phyloP scores from a whole-genome alignment of 139 green algal genomes.

The Coelastrella sp. region DNA sequence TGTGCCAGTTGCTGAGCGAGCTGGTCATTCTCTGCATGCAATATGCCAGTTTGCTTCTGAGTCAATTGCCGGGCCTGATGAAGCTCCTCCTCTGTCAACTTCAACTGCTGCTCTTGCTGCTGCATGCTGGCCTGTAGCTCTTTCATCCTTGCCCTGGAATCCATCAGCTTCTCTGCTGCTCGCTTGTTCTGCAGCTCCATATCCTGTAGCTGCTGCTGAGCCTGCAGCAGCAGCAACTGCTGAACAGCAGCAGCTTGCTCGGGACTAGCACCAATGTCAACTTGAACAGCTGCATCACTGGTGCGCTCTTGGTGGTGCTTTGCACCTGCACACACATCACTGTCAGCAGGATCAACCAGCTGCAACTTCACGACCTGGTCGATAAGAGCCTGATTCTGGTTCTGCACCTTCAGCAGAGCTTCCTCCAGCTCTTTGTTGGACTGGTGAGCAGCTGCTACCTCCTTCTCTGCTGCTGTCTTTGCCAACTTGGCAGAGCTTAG shows the following conservation, averaged over 20 bases:
- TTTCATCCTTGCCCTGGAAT: neutral
- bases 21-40: slow-evolving; percentile 14
- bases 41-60: neutral
- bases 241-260: slow-evolving; percentile 37
- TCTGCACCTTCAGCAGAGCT: neutral
- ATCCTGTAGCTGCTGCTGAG: slow-evolving; percentile 43
- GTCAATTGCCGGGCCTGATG: neutral
- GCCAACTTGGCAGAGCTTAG: neutral
- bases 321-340: neutral
- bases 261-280: neutral
- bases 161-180: slow-evolving; percentile 3
- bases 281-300: slow-evolving; percentile 10
- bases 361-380: slow-evolving; percentile 36
- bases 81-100: neutral
- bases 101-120: slow-evolving; percentile 12
- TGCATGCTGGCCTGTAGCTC: slow-evolving; percentile 16
- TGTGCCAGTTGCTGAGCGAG: neutral
- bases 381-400: slow-evolving; percentile 17
- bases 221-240: slow-evolving; percentile 40
- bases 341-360: slow-evolving; percentile 4
- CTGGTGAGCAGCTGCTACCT: neutral
- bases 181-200: slow-evolving; percentile 41
- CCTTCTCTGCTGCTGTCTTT: neutral
- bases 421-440: neutral
- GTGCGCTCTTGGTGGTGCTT: slow-evolving; percentile 2